phyloP scores from a whole-genome alignment of 257 asterid species.

The Striga asiatica region DNA sequence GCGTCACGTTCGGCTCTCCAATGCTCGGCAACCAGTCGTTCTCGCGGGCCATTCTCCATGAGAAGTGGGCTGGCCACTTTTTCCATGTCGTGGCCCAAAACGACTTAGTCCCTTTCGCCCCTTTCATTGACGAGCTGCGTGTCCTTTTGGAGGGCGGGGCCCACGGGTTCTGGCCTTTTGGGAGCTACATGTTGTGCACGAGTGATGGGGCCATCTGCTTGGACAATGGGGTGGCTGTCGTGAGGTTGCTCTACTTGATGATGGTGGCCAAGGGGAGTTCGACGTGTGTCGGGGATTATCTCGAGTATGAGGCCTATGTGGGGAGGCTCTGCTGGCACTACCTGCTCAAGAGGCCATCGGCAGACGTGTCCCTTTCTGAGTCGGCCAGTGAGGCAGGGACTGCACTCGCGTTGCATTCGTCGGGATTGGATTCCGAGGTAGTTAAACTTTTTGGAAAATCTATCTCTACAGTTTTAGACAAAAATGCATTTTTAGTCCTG shows the following conservation, averaged over 20 bases:
- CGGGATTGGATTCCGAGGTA: constrained; percentile 48
- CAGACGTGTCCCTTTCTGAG: constrained; percentile 27
- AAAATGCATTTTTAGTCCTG: no score
- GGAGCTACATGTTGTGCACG: constrained; percentile 76
- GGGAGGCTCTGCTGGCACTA: constrained; percentile 32
- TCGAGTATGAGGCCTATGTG: constrained; percentile 40
- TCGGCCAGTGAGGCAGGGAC: constrained; percentile 69
- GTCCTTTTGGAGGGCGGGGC: constrained; percentile 37
- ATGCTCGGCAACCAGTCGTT: constrained; percentile 66
- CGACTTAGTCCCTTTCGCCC: constrained; percentile 68
- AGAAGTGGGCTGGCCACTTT: constrained; percentile 74
- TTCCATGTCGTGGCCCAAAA: constrained; percentile 60
- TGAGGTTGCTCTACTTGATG: constrained; percentile 46
- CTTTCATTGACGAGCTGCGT: constrained; percentile 24
- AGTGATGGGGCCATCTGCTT: constrained; percentile 58
- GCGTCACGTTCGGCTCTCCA: constrained; percentile 76
- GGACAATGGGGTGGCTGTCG: constrained; percentile 45
- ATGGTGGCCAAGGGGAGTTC: constrained; percentile 29
- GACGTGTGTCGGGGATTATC: constrained; percentile 44
- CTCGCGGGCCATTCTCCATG: constrained; percentile 54
- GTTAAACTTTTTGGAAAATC: no score
- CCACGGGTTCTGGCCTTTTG: constrained; percentile 73
- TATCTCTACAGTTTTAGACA: no score
- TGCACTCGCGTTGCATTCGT: constrained; percentile 52
- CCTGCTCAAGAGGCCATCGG: constrained; percentile 28